Evolutionary conservation across 192 early-diverging fungal species (phyloP).

Genomic region (Chytriomyces hyalinus): DNA sequence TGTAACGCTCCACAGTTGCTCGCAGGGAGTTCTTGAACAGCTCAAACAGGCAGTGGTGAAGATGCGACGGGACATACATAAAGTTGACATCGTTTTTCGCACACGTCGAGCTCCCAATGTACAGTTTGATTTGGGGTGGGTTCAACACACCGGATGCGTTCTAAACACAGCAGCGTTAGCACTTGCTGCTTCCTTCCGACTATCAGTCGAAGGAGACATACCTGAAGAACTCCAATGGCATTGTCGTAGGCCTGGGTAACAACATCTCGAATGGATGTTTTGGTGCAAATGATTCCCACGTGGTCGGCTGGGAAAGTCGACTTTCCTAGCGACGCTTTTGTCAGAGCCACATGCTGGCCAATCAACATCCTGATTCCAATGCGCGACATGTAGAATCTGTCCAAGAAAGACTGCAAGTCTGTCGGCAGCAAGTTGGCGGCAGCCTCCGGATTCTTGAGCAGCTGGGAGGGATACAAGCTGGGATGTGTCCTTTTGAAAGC

Average conservation of each 20-base stretch:
- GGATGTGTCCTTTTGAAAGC: slow-evolving; percentile 32
- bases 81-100: slow-evolving; percentile 74
- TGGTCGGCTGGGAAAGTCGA: slow-evolving; percentile 57
- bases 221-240: slow-evolving; percentile 86
- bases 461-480: slow-evolving; percentile 54
- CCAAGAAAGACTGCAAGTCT: slow-evolving; percentile 87
- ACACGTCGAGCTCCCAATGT: slow-evolving; percentile 26
- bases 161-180: slow-evolving; percentile 41
- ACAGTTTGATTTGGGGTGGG: neutral
- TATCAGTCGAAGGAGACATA: slow-evolving; percentile 63
- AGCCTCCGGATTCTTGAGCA: neutral
- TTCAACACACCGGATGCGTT: neutral
- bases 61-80: slow-evolving; percentile 92
- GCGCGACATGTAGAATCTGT: slow-evolving; percentile 94
- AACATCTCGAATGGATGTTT: slow-evolving; percentile 77
- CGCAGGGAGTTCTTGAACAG: slow-evolving; percentile 93
- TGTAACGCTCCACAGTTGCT: slow-evolving; percentile 88
- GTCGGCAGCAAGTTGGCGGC: slow-evolving; percentile 50
- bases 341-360: slow-evolving; percentile 59
- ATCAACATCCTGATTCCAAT: slow-evolving; percentile 97
- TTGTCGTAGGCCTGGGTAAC: slow-evolving; percentile 86
- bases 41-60: slow-evolving; percentile 97
- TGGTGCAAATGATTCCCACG: slow-evolving; percentile 92
- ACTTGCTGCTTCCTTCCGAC: slow-evolving; percentile 58
- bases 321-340: slow-evolving; percentile 28